Evolutionary conservation across 2,329 filamentous ascomycete genomes (phyloP), one percentile per base, ranked within the genome.

Genomic region (Aspergillus amoenus): DNA sequence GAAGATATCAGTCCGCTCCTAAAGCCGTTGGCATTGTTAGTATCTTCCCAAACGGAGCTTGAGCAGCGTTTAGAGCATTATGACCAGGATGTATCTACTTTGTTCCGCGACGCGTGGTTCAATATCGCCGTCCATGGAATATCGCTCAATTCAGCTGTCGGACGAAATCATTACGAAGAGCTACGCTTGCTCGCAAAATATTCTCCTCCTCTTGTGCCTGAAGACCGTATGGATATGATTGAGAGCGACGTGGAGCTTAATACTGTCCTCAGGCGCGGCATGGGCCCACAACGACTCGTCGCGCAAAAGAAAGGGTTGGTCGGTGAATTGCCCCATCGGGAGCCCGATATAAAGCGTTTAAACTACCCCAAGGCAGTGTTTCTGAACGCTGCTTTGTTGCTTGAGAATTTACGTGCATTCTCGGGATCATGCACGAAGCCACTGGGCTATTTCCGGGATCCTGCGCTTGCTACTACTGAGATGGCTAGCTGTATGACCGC

Each of bases 201-300:
- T 73, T 96, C 93, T 12, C 88, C 90, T 27, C 90, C 94, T 0
- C 78, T 99, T 54, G 89, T 99, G 32, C 87, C 93, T 2, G 91
- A 96, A 69, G 90, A 95, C 70, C 87, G 92, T 57, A 89, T 91
- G 30, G 93, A 96, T 65, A 88, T 95, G 69, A 83, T 94, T 9
- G 94, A 99, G 73, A 97, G 93, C 71, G 94, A 97, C 64, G 93
- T 99, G 55, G 94, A 99, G 69, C 83, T 99, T 41, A 97, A 99
- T 69, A 96, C 92, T 0, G 89, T 97, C 17, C 81, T 99, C 50
- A 87, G 93, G 58, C 86, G 94, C 59, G 93, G 93, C 17, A 90
- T 91, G 79, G 91, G 86, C 61, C 84, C 87, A 30, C 86, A 93
- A 60, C 72, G 72, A 45, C 87, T 91, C 54, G 76, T 86, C 2